Evolutionary conservation across 2,329 filamentous ascomycete genomes (phyloP), one percentile per base, ranked within the genome.

Genomic region (Incumbomyces lentus): DNA sequence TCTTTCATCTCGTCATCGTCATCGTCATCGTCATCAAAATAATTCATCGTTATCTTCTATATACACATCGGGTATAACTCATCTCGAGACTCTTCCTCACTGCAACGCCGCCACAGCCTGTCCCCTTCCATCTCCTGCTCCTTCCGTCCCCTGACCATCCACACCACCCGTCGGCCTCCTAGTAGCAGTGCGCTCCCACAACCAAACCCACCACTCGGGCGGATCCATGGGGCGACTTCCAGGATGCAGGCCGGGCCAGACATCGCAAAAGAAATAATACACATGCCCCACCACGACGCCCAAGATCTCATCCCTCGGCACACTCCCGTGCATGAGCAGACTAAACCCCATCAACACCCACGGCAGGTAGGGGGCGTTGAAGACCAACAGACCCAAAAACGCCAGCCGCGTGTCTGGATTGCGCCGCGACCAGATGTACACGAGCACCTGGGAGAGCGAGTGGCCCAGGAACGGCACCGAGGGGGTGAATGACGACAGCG

Each of bases 221-320:
- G 92, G 90, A 58, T 95, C 90, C 40, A 98, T 73, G 1, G 92
- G 92, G 47, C 86, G 76, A 43, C 84, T 82, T 14, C 87, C 87
- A 52, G 84, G 81, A 66, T 95, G 86, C 36, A 95, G 76, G 2
- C 88, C 85, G 2, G 92, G 92, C 65, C 95, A 98, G 13, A 98
- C 89, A 63, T 98, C 92, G 49, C 82, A 86, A 66, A 96, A 95
- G 69, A 95, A 98, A 66, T 96, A 98, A 84, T 89, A 96, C 34
- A 96, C 75, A 66, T 98, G 92, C 8, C 92, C 92, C 33, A 96
- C 89, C 8, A 92, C 80, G 13, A 95, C 87, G 3, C 92, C 92
- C 70, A 93, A 87, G 52, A 98, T 84, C 70, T 98, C 92, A 63
- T 96, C 92, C 67, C 93, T 94, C 3, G 92, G 92, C 35, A 96